Conservation (phyloP, 2,329 filamentous ascomycete genomes). For the Fusarium sterilihyphosum region DNA sequence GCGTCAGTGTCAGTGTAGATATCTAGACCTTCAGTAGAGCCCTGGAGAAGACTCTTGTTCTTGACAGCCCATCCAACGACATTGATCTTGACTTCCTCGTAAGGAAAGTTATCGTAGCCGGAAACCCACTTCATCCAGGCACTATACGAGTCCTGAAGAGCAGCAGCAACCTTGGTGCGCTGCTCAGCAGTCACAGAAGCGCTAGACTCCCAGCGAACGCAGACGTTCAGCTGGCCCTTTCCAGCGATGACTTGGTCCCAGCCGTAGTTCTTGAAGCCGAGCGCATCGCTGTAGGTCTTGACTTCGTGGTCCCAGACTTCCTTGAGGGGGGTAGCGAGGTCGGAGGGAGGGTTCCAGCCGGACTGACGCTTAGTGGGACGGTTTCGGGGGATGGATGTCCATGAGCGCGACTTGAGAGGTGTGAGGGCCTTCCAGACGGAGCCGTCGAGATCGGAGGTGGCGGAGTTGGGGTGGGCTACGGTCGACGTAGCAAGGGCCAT, state of each 20-base stretch:
- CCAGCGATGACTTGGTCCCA: slow-evolving; percentile 48
- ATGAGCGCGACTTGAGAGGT: slow-evolving; percentile 24
- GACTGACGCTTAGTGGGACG: slow-evolving; percentile 43
- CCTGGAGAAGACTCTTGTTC: slow-evolving; percentile 50
- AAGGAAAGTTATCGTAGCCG: slow-evolving; percentile 57
- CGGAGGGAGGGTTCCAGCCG: slow-evolving; percentile 44
- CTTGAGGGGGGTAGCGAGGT: slow-evolving; percentile 40
- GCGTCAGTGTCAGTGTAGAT: slow-evolving; percentile 55
- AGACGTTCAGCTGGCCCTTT: slow-evolving; percentile 47
- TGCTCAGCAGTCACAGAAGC: slow-evolving; percentile 50
- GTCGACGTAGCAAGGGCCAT: slow-evolving; percentile 39
- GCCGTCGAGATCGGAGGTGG: slow-evolving; percentile 42
- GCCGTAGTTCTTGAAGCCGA: slow-evolving; percentile 47
- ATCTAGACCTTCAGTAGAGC: slow-evolving; percentile 49
- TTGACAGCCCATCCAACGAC: slow-evolving; percentile 57
- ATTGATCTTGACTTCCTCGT: slow-evolving; percentile 49
- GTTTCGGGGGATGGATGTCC: slow-evolving; percentile 25
- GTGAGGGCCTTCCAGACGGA: slow-evolving; percentile 43
- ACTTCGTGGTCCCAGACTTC: slow-evolving; percentile 47
- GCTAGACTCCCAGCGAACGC: slow-evolving; percentile 57
- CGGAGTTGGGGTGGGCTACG: slow-evolving; percentile 26
- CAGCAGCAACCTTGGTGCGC: slow-evolving; percentile 49
- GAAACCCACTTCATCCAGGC: slow-evolving; percentile 56
- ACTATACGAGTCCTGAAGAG: slow-evolving; percentile 49
- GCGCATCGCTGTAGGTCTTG: slow-evolving; percentile 40